Percentiles rank a stretch among this genome's conserved stretches.
These are phyloP conservation scores for Plasmodium coatneyi DNA, from an alignment of 169 alveolate genomes.

Conservation along the genomic window DNA sequence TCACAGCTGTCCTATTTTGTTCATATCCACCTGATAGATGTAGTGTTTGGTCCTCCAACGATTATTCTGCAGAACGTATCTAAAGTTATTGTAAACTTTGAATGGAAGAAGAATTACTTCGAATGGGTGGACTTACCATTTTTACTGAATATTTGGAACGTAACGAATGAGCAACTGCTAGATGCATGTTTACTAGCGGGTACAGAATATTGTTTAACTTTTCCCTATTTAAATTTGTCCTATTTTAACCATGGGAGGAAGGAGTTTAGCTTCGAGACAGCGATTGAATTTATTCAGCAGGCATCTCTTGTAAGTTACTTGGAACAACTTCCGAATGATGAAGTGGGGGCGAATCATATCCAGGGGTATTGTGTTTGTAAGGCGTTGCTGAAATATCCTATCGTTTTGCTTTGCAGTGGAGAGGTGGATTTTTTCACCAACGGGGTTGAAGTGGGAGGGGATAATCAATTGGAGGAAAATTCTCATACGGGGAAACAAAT, in stretches of 20 bases:
- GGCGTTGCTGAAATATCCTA: conserved; percentile 46
- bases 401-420: conserved; percentile 46
- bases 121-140: conserved; percentile 77
- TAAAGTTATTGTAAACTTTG: conserved; percentile 50
- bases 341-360: conserved; percentile 24
- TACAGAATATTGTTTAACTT: conserved; percentile 84
- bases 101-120: conserved; percentile 62
- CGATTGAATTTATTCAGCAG: conserved; percentile 81
- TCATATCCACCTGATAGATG: conserved; percentile 75
- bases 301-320: conserved; percentile 80
- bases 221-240: conserved; percentile 76
- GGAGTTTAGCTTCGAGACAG: conserved; percentile 75
- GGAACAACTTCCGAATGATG: conserved; percentile 79
- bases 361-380: conserved; percentile 68
- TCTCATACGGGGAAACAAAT: background rate
- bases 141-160: conserved; percentile 74
- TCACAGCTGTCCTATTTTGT: conserved; percentile 81
- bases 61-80: conserved; percentile 77
- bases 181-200: conserved; percentile 85
- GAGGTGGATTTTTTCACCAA: conserved; percentile 6
- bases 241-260: conserved; percentile 74
- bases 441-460: background rate
- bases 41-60: conserved; percentile 82
- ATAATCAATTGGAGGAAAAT: background rate
- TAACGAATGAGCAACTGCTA: conserved; percentile 78